Base-by-base conservation (phyloP, 495 filamentous ascomycete species). In the Lasiosphaeria ovina region DNA sequence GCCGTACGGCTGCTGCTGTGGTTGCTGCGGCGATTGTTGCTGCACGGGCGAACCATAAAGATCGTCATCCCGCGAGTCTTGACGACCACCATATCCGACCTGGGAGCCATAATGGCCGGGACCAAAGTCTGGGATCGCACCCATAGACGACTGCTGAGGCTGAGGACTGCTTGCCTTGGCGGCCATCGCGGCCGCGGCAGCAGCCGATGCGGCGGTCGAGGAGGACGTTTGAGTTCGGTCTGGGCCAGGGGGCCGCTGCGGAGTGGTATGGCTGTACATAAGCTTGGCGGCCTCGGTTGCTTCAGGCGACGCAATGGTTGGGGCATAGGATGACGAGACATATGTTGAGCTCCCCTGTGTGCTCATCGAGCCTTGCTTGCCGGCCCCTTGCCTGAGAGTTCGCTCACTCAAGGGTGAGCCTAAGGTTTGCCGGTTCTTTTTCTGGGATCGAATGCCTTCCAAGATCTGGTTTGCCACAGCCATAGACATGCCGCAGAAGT, bases 401-500 rank as follows among this genome's bases (percentile, higher is more conserved):
- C 83, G 82, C 31, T 81, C 80, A 63, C 78, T 88, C 74, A 91
- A 71, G 44, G 83, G 79, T 56, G 84, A 71, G 1, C 59, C 66
- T 62, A 76, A 78, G 16, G 77, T 74, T 53, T 81, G 78, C 51
- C 83, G 77, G 4, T 73, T 73, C 63, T 79, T 79, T 72, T 86
- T 87, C 63, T 82, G 76, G 38, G 80, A 76, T 63, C 84, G 78
- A 56, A 89, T 87, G 49, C 87, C 85, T 47, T 83, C 80, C 17
- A 98, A 78, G 59, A 98, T 97, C 70, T 96, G 86, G 71, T 97
- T 99, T 35, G 94, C 94, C 59, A 89, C 88, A 61, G 93, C 89
- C 94, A 98, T 98, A 53, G 92, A 91, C 93, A 99, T 99, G 71
- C 94, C 94, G 72, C 94, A 99, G 77, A 99, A 99, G 73, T 99